Evolutionary conservation across 148 eudicot genomes (phyloP), one percentile per base, ranked within the genome.

Genomic region (Limonium bicolor): DNA sequence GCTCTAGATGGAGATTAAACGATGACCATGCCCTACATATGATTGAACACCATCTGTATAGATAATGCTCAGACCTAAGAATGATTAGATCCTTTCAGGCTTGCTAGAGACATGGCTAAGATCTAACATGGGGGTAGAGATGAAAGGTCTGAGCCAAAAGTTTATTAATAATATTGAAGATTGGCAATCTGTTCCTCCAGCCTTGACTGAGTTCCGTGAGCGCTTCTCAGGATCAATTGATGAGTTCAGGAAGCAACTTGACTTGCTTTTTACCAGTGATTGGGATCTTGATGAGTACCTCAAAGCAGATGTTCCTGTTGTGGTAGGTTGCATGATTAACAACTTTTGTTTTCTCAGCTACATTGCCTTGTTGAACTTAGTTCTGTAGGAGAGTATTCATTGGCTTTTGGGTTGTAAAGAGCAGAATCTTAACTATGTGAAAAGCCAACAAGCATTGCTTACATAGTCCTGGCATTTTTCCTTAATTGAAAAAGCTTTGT

Each of bases 211-310:
- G 15, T 22, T 72, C 50, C 61, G 56, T 15, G 63, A 45, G 0
- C 58, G 41, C 23, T 48, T 69, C 31, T 42, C 58, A 23, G 37
- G 50, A 8, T 49, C 42, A 5, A 39, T 70, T 7, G 69, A 53
- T 49, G 69, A 69, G 27, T 58, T 78, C 22, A 69, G 54, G 56
- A 68, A 50, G 43, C 72, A 73, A 37, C 46, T 78, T 7, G 65
- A 64, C 62, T 55, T 64, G 42, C 52, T 61, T 27, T 43, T 50
- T 31, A 64, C 67, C 36, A 61, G 59, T 67, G 63, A 70, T 20
- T 78, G 80, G 77, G 86, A 78, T 55, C 56, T 78, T 50, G 86
- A 73, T 62, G 71, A 78, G 56, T 59, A 59, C 50, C 41, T 78
- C 12, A 61, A 53, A 36, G 72, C 64, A 27, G 86, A 78, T 59